A percentile compares a stretch with the other conserved stretches of the same genome.
These are phyloP conservation scores for Clitoria ternatea DNA, from an alignment of 306 rosid genomes.

Conservation along the genomic window DNA sequence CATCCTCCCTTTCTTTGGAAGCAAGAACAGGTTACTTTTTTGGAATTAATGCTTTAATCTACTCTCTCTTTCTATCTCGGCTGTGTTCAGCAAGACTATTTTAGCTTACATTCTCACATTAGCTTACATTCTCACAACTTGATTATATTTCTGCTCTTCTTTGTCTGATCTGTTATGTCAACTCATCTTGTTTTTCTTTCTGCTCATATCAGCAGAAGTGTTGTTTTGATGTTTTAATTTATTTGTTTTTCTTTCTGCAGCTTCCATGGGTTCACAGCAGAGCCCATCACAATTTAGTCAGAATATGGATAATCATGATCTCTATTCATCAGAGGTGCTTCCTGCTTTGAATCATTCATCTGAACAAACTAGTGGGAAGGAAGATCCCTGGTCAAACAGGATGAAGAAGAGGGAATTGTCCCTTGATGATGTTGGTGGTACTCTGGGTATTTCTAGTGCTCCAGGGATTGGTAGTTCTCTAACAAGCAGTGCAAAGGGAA, in stretches of 20 bases:
- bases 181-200: not conserved
- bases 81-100: not conserved
- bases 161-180: not conserved
- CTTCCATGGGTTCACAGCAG: slow-evolving; percentile 72
- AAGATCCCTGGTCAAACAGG: slow-evolving; percentile 79
- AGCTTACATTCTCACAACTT: slow-evolving; percentile 16
- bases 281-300: slow-evolving; percentile 74
- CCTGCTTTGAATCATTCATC: slow-evolving; percentile 51
- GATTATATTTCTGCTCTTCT: not conserved
- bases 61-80: slow-evolving; percentile 10
- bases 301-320: slow-evolving; percentile 61
- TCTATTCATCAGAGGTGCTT: slow-evolving; percentile 53
- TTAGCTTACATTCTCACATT: slow-evolving; percentile 16
- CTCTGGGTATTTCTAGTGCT: slow-evolving; percentile 42
- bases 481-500: slow-evolving; percentile 89
- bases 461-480: slow-evolving; percentile 72
- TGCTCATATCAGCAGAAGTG: not conserved
- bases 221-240: slow-evolving; percentile 1
- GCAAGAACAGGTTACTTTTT: slow-evolving; percentile 52
- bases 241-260: slow-evolving; percentile 45
- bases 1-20: slow-evolving; percentile 57
- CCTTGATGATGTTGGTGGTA: slow-evolving; percentile 85
- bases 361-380: slow-evolving; percentile 65
- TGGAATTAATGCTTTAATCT: slow-evolving; percentile 1
- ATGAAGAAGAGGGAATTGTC: slow-evolving; percentile 94